Percentiles rank a stretch among this genome's conserved stretches.
Conservation (phyloP, 2,329 filamentous ascomycete genomes). For the Neofusicoccum umdonicola region DNA sequence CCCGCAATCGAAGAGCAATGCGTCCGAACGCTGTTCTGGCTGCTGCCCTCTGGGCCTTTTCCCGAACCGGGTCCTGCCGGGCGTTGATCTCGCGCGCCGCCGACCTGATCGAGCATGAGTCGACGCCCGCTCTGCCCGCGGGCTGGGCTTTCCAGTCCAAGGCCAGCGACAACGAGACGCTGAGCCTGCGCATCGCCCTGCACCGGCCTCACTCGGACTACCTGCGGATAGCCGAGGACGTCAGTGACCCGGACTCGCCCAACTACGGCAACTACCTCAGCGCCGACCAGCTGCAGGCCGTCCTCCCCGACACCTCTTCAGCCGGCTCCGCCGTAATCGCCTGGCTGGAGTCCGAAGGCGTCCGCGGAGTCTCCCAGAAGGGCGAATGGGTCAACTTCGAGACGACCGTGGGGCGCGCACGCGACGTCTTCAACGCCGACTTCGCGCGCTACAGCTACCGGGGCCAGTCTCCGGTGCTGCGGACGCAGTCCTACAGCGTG, state of each 20-base stretch:
- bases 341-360: slow-evolving; percentile 43
- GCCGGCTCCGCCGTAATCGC: slow-evolving; percentile 34
- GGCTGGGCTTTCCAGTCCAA: background rate
- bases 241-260: slow-evolving; percentile 35
- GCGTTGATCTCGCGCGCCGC: background rate
- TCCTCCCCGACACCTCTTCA: slow-evolving; percentile 36
- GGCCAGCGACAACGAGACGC: background rate
- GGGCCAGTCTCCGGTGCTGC: slow-evolving; percentile 39
- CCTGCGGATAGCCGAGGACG: slow-evolving; percentile 15
- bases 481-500: slow-evolving; percentile 43
- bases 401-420: slow-evolving; percentile 42
- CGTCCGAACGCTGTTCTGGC: background rate
- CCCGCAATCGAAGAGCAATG: background rate
- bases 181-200: slow-evolving; percentile 17
- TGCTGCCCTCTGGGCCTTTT: background rate
- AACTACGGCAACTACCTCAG: slow-evolving; percentile 48
- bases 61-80: background rate
- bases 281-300: slow-evolving; percentile 34
- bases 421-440: slow-evolving; percentile 48
- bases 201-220: slow-evolving; percentile 12
- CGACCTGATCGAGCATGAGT: slow-evolving; percentile 4
- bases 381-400: slow-evolving; percentile 45
- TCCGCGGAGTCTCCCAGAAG: slow-evolving; percentile 38
- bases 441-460: slow-evolving; percentile 48
- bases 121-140: background rate